A percentile compares a stretch with the other conserved stretches of the same genome.
Conservation (phyloP, 2,329 filamentous ascomycete genomes). For the Xylariaceae sp. region DNA sequence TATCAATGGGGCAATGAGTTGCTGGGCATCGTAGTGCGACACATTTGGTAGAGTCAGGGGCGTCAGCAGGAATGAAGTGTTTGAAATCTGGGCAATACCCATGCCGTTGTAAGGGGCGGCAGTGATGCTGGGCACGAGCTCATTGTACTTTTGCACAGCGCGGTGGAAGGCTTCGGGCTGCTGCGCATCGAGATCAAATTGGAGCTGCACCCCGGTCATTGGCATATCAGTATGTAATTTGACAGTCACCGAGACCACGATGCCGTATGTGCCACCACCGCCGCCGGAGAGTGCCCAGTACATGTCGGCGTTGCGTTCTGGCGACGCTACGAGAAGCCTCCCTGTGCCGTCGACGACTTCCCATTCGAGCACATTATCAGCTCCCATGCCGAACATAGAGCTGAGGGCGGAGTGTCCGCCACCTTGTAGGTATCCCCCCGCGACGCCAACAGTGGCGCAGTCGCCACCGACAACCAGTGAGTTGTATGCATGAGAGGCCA, state of each 20-base stretch:
- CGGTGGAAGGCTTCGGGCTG: constrained; percentile 1
- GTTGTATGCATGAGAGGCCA: neutral
- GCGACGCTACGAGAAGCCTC: constrained; percentile 53
- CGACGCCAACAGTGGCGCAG: constrained; percentile 15
- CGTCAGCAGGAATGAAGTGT: neutral
- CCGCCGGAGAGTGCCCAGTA: constrained; percentile 70
- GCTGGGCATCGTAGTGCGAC: neutral
- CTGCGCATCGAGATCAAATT: constrained; percentile 2
- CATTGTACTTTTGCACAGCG: constrained; percentile 28
- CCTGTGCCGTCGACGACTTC: constrained; percentile 63
- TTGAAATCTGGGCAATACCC: neutral
- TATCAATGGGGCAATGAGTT: neutral
- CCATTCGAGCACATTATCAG: constrained; percentile 57
- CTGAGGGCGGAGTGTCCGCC: neutral
- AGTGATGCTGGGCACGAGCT: neutral
- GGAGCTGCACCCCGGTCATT: constrained; percentile 48
- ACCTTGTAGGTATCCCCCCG: constrained; percentile 17
- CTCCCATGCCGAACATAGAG: neutral
- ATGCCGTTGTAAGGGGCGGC: neutral
- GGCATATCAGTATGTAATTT: constrained; percentile 54
- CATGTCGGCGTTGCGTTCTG: constrained; percentile 58
- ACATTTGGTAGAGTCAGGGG: neutral
- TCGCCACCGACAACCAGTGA: constrained; percentile 7
- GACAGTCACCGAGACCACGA: constrained; percentile 62
- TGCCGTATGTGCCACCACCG: constrained; percentile 64